A percentile compares a stretch with the other conserved stretches of the same genome.
These are phyloP conservation scores for Vinca minor DNA, from an alignment of 257 asterid genomes.

Conservation along the genomic window DNA sequence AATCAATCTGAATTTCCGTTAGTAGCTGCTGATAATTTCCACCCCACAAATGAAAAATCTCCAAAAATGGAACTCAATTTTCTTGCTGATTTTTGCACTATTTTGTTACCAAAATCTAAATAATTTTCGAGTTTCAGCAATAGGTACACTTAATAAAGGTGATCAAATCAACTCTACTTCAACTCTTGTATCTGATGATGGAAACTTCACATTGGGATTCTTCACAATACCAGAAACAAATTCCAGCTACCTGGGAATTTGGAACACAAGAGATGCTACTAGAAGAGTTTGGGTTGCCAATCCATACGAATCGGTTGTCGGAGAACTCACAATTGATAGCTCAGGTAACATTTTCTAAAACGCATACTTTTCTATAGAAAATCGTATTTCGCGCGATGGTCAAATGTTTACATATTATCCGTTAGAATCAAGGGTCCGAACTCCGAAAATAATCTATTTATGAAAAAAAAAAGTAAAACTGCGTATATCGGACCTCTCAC, in stretches of 20 bases:
- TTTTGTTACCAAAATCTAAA: conserved; percentile 4
- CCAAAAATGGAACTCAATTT: conserved; percentile 1
- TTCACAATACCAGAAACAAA: conserved; percentile 14
- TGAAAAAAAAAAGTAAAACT: too few relatives aligned
- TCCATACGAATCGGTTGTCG: conserved; percentile 20
- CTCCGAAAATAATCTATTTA: too few relatives aligned
- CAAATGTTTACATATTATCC: too few relatives aligned
- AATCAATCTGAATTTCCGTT: neutral
- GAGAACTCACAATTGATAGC: conserved; percentile 21
- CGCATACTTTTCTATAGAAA: too few relatives aligned
- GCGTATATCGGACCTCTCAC: too few relatives aligned
- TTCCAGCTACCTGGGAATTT: conserved; percentile 32
- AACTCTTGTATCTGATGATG: conserved; percentile 25
- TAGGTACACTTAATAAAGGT: conserved; percentile 25
- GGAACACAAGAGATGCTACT: conserved; percentile 3
- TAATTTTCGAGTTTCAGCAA: conserved; percentile 1
- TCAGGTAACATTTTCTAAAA: too few relatives aligned
- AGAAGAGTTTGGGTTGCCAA: conserved; percentile 39
- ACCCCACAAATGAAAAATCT: too few relatives aligned
- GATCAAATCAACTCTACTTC: conserved; percentile 26
- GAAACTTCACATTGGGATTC: conserved; percentile 36
- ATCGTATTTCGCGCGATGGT: too few relatives aligned
- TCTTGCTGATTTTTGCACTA: neutral
- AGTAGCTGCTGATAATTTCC: neutral
- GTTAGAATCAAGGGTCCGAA: too few relatives aligned